Percentiles rank a stretch among this genome's conserved stretches.
Evolutionary conservation across 2,329 filamentous ascomycete genomes (phyloP).

Genomic region (Colletotrichum siamense): DNA sequence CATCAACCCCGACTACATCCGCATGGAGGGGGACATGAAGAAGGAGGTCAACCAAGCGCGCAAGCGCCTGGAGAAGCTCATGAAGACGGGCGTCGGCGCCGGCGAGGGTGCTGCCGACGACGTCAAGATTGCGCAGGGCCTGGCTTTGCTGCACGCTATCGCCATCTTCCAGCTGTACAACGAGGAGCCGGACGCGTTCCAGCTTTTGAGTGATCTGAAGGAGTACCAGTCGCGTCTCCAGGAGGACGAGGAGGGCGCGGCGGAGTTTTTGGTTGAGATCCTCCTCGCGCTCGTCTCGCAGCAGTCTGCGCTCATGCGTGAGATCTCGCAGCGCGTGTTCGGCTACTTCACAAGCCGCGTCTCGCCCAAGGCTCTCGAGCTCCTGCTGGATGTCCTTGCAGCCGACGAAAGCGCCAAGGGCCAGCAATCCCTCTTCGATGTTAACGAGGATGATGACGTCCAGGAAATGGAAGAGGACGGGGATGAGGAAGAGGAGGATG

Average conservation of each 20-base stretch:
- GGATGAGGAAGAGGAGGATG: conserved; percentile 45
- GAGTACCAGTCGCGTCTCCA: conserved; percentile 74
- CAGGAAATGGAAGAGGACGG: conserved; percentile 42
- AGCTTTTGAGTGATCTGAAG: conserved; percentile 82
- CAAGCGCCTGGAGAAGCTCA: conserved; percentile 57
- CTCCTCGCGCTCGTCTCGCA: conserved; percentile 89
- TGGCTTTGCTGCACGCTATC: conserved; percentile 83
- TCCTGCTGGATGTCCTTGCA: conserved; percentile 70
- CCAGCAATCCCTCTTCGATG: conserved; percentile 83
- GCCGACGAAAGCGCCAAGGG: conserved; percentile 83
- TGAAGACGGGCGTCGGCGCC: conserved; percentile 40
- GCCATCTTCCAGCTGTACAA: conserved; percentile 90
- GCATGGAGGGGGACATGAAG: conserved; percentile 61
- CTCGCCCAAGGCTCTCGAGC: conserved; percentile 73
- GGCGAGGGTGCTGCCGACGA: conserved; percentile 35
- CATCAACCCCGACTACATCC: conserved; percentile 56
- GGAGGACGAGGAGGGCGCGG: conserved; percentile 57
- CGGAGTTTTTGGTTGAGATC: conserved; percentile 83
- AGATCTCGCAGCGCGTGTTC: conserved; percentile 89
- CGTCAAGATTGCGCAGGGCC: conserved; percentile 60
- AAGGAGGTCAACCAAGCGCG: conserved; percentile 58
- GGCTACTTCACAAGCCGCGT: conserved; percentile 79
- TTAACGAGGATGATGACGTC: conserved; percentile 52
- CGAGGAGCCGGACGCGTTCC: conserved; percentile 83
- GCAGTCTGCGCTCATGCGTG: conserved; percentile 82